Evolutionary conservation across 2,329 filamentous ascomycete genomes (phyloP), one percentile per base, ranked within the genome.

Genomic region (Dactylellina sp.): DNA sequence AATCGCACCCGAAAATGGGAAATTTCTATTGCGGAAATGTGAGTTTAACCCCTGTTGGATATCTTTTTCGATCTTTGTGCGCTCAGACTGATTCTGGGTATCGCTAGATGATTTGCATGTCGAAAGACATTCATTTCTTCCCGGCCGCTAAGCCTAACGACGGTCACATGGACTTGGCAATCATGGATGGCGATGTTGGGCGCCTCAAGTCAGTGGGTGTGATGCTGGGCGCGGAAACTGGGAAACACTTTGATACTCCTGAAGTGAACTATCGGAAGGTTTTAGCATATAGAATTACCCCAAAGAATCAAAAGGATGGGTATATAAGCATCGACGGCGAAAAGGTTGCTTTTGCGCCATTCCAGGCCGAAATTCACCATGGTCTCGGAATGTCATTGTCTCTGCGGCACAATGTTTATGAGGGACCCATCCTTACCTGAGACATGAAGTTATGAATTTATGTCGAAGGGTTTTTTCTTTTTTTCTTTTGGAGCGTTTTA

Each of bases 241-340:
- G 89, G 59, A 87, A 86, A 2, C 89, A 96, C 77, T 96, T 97
- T 77, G 91, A 96, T 79, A 88, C 91, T 79, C 86, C 88, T 0
- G 55, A 77, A 53, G 90, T 97, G 11, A 85, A 86, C 28, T 94
- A 97, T 81, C 87, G 89, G 78, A 99, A 99, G 81, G 86, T 97
- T 2, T 86, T 86, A n/a, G 95, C 90, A 0, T 97, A 95, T 80
- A 87, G 95, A 44, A 89, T 99, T 75, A 89, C 89, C 2, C 95
- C 95, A 0, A 88, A 87, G 60, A 83, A 89, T 75, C 85, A 89
- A 78, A 83, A 86, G 40, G 86, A 89, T 75, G 94, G 94, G 1
- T 95, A 91, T 80, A 96, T 99, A 80, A 96, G 92, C 80, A 92
- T 99, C 76, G 95, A 98, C 79, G 95, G 95, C 39, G 95, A 99